Conservation (phyloP, 345 rosid species). For the Pugionium cornutum region DNA sequence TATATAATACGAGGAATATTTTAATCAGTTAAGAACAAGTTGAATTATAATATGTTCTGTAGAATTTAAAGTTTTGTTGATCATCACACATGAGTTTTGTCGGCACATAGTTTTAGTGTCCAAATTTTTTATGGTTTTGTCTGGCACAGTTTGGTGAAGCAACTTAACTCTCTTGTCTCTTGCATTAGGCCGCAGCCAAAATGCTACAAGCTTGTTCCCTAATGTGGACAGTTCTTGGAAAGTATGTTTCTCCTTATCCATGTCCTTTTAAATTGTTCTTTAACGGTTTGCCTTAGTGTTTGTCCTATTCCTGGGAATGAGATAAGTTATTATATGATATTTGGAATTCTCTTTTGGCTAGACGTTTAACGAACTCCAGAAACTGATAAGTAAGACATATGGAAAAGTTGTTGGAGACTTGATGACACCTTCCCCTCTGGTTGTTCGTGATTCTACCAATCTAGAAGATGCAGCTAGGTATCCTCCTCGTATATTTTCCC, state of each 20-base stretch:
- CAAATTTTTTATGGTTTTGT: neutral
- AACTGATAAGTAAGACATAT: slow-evolving; percentile 66
- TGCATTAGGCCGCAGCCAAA: slow-evolving; percentile 62
- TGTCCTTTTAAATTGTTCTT: neutral
- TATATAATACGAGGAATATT: neutral
- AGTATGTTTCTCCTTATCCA: slow-evolving; percentile 44
- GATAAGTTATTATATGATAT: neutral
- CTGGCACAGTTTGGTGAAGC: neutral
- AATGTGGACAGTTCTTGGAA: slow-evolving; percentile 87
- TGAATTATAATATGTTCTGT: neutral
- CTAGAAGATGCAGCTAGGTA: slow-evolving; percentile 92
- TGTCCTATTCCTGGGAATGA: neutral
- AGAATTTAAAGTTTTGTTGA: neutral
- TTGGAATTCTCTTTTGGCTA: slow-evolving; percentile 29
- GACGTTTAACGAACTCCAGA: slow-evolving; percentile 83
- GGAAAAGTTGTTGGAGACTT: slow-evolving; percentile 91
- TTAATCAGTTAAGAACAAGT: neutral
- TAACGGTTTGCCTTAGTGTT: neutral
- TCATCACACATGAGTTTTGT: neutral
- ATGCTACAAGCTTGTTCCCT: slow-evolving; percentile 69
- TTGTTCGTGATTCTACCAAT: slow-evolving; percentile 72
- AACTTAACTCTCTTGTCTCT: slow-evolving; percentile 24
- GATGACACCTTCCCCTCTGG: slow-evolving; percentile 91
- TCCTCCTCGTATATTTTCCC: neutral
- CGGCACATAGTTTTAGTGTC: neutral